These are phyloP conservation scores for Aspergillus cristatus DNA, from an alignment of 495 filamentous ascomycete species.

Conservation along the genomic window DNA sequence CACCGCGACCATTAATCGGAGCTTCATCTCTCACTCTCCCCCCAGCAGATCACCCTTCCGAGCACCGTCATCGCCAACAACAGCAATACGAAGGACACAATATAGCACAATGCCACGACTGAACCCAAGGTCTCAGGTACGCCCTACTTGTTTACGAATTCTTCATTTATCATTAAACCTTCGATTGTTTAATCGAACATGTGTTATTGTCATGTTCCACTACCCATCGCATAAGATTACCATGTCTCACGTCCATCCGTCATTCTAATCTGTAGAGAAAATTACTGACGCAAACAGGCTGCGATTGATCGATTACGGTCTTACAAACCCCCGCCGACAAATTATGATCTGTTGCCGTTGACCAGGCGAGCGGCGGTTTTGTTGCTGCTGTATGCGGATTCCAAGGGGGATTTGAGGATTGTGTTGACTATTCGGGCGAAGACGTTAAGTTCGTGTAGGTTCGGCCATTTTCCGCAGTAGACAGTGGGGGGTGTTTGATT, in stretches of 20 bases:
- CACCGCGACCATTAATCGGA: too few species aligned
- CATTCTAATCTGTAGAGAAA: too few species aligned
- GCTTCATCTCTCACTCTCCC: too few species aligned
- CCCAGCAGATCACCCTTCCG: not conserved
- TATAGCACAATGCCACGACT: constrained; percentile 22
- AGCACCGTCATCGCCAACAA: not conserved
- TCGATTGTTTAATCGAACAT: not conserved
- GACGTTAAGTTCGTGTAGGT: constrained; percentile 53
- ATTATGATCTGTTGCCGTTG: constrained; percentile 56
- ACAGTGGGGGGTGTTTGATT: too few species aligned
- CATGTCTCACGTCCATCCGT: too few species aligned
- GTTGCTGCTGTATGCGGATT: constrained; percentile 76
- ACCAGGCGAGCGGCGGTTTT: constrained; percentile 73
- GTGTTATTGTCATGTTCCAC: too few species aligned
- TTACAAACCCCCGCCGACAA: constrained; percentile 53
- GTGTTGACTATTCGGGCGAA: constrained; percentile 82
- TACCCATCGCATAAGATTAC: too few species aligned
- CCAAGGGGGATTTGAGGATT: constrained; percentile 63
- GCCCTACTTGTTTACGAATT: too few species aligned
- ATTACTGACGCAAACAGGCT: constrained; percentile 42
- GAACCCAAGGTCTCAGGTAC: constrained; percentile 26
- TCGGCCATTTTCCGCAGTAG: not conserved
- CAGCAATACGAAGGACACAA: not conserved
- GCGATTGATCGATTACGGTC: constrained; percentile 68
- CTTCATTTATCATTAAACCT: not conserved